Percentiles rank a stretch among this genome's conserved stretches.
Conservation (phyloP, 768 basidiomycete species). For the Hericium alpestre region DNA sequence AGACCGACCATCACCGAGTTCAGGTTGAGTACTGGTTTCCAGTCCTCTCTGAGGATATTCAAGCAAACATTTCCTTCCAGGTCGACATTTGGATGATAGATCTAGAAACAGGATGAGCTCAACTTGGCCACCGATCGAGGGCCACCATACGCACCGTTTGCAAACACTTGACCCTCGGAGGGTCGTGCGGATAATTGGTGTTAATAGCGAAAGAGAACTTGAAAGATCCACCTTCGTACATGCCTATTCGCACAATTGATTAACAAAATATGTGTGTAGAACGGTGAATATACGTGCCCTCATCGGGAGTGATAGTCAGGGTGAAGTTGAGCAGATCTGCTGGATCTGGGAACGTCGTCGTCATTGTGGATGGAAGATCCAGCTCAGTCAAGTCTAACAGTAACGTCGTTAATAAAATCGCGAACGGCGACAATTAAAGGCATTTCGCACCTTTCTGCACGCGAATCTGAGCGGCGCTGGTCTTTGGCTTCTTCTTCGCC, state of each 20-base stretch:
- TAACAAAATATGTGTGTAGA: neutral
- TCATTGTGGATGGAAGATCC: constrained; percentile 93
- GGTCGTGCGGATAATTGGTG: constrained; percentile 97
- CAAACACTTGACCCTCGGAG: constrained; percentile 96
- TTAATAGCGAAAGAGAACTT: constrained; percentile 93
- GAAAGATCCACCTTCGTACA: constrained; percentile 96
- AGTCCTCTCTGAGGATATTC: constrained; percentile 97
- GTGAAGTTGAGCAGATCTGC: constrained; percentile 93
- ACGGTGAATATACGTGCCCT: constrained; percentile 42
- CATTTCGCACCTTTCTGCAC: constrained; percentile 87
- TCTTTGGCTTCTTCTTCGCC: constrained; percentile 97
- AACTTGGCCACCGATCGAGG: neutral
- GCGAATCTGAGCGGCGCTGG: constrained; percentile 93
- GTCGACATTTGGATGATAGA: constrained; percentile 98
- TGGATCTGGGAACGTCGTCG: constrained; percentile 87
- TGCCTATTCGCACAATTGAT: constrained; percentile 42
- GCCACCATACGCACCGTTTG: constrained; percentile 56
- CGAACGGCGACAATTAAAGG: neutral
- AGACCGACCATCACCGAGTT: constrained; percentile 98
- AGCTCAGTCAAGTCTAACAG: constrained; percentile 85
- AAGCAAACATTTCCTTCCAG: constrained; percentile 97
- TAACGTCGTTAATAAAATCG: neutral
- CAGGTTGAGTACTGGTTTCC: constrained; percentile 97
- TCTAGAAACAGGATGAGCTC: constrained; percentile 35
- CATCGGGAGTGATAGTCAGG: constrained; percentile 91